These are phyloP conservation scores for Eucalyptus cloeziana DNA, from an alignment of 345 rosid species.

Conservation along the genomic window DNA sequence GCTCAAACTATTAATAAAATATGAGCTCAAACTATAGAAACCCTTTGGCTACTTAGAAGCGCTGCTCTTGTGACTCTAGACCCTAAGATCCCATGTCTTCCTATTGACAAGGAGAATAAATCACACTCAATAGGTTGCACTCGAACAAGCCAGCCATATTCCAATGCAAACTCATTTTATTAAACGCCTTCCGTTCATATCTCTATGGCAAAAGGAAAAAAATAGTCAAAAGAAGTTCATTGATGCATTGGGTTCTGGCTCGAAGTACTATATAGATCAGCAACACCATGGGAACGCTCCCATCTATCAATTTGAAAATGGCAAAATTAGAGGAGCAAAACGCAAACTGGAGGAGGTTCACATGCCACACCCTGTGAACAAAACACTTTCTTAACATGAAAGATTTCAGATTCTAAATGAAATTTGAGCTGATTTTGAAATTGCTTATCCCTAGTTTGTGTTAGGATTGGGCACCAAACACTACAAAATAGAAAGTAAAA, in stretches of 20 bases:
- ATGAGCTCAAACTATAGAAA: background rate
- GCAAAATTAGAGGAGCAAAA: background rate
- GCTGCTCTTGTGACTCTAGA: background rate
- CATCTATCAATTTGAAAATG: background rate
- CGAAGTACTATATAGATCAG: background rate
- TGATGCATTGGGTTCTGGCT: background rate
- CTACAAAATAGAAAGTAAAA: too few relatives aligned
- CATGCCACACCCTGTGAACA: background rate
- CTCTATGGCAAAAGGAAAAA: background rate
- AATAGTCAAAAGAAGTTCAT: background rate
- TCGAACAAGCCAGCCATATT: background rate
- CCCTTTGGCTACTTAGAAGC: accelerated
- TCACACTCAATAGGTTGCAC: background rate
- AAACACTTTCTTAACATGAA: background rate
- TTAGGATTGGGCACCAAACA: too few relatives aligned
- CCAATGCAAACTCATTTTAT: background rate
- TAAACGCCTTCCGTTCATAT: background rate
- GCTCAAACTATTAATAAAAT: background rate
- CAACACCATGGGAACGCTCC: background rate
- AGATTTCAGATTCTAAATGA: too few relatives aligned
- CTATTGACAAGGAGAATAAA: background rate
- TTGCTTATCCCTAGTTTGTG: too few relatives aligned
- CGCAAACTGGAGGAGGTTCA: background rate
- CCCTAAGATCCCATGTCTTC: accelerated
- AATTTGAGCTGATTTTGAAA: too few relatives aligned